Evolutionary conservation across 2,329 filamentous ascomycete species (phyloP).

Genomic region (Macrophomina tecta): DNA sequence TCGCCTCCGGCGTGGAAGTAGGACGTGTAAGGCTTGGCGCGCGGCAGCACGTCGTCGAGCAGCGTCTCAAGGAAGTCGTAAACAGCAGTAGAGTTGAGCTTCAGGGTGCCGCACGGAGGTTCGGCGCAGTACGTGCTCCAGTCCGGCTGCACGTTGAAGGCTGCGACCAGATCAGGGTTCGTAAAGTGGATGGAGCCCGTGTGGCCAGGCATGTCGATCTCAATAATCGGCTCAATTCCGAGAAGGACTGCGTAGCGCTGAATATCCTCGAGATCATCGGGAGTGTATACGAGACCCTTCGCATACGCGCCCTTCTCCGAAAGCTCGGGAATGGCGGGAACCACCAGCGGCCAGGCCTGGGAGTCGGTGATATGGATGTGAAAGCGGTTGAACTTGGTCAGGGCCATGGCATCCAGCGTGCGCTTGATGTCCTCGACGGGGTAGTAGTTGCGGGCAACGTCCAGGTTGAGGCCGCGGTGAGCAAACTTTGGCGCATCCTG

Average conservation of each 20-base stretch:
- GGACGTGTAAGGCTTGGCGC: slow-evolving; percentile 60
- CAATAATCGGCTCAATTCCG: slow-evolving; percentile 74
- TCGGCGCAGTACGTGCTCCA: slow-evolving; percentile 61
- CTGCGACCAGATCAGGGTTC: slow-evolving; percentile 74
- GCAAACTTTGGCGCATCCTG: slow-evolving; percentile 74
- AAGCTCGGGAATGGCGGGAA: slow-evolving; percentile 75
- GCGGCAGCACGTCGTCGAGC: slow-evolving; percentile 77
- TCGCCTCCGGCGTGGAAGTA: slow-evolving; percentile 90
- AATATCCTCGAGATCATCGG: slow-evolving; percentile 67
- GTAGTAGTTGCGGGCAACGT: slow-evolving; percentile 77
- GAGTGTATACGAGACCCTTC: slow-evolving; percentile 69
- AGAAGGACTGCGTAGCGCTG: slow-evolving; percentile 73
- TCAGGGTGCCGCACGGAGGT: slow-evolving; percentile 68
- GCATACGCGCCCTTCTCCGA: slow-evolving; percentile 76
- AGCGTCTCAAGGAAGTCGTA: slow-evolving; percentile 74
- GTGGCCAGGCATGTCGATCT: slow-evolving; percentile 84
- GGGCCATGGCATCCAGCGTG: slow-evolving; percentile 76
- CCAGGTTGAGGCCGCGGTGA: slow-evolving; percentile 81
- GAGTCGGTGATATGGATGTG: slow-evolving; percentile 84
- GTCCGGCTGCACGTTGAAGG: slow-evolving; percentile 60
- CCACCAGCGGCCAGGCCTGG: slow-evolving; percentile 84
- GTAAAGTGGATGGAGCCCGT: slow-evolving; percentile 70
- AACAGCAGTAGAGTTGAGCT: slow-evolving; percentile 75
- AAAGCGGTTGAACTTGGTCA: slow-evolving; percentile 82
- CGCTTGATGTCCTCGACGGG: slow-evolving; percentile 70